Conservation (phyloP, 129 eudicot genomes). For the Helianthus annuus region HanXRQr2.0-SUNRISE NC_035447.2:54700385-54700884, state of each 20-base stretch:
- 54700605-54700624: not conserved
- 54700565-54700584: not conserved
- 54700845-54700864: no score
- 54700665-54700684: no score
- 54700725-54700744: no score
- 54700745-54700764: no score
- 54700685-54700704: no score
- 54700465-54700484: constrained; percentile 7
- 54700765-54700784: no score
- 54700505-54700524: constrained; percentile 15
- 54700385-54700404: constrained; percentile 48
- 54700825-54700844: no score
- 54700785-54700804: no score
- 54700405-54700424: no score
- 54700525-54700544: not conserved
- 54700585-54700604: not conserved
- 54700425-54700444: not conserved
- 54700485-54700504: not conserved
- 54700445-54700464: constrained; percentile 26
- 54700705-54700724: no score
- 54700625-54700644: not conserved
- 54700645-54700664: not conserved
- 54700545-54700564: constrained; percentile 11
- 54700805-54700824: no score
- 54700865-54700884: no score